phyloP scores from a whole-genome alignment of 768 basidiomycete species.

The Mycena crocata region DNA sequence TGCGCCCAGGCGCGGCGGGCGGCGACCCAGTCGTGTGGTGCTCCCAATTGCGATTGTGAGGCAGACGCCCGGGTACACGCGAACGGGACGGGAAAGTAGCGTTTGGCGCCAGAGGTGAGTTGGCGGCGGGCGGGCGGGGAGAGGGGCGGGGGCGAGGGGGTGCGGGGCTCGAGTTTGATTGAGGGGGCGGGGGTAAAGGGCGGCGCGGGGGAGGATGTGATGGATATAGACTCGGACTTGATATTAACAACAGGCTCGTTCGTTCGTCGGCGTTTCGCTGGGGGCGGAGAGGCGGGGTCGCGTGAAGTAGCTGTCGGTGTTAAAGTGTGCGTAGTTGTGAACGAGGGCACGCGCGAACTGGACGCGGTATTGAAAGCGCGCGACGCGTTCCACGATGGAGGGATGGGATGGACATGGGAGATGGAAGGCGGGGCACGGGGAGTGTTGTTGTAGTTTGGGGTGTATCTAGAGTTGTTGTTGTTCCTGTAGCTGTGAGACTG shows the following conservation, averaged over 20 bases:
- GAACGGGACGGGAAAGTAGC: conserved; percentile 31
- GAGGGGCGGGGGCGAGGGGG: conserved; percentile 15
- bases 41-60: background rate
- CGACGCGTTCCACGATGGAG: background rate
- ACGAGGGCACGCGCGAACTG: too few relatives aligned
- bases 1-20: conserved; percentile 26
- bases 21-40: conserved; percentile 11
- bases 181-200: background rate
- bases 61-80: conserved; percentile 17
- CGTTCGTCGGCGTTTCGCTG: conserved; percentile 9
- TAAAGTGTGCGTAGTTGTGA: background rate
- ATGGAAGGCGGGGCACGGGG: too few relatives aligned
- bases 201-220: background rate
- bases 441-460: too few relatives aligned
- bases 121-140: conserved; percentile 17
- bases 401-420: background rate
- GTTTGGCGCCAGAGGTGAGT: conserved; percentile 30
- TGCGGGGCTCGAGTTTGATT: conserved; percentile 21
- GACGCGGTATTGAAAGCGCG: background rate
- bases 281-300: conserved; percentile 18
- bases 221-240: background rate
- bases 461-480: too few relatives aligned
- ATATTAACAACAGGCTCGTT: conserved; percentile 1
- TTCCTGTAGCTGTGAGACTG: too few relatives aligned
- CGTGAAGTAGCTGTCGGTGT: background rate